These are phyloP conservation scores for Tardiomyces digboiensis DNA, from an alignment of 1,139 yeast genomes.

Conservation along the genomic window DNA sequence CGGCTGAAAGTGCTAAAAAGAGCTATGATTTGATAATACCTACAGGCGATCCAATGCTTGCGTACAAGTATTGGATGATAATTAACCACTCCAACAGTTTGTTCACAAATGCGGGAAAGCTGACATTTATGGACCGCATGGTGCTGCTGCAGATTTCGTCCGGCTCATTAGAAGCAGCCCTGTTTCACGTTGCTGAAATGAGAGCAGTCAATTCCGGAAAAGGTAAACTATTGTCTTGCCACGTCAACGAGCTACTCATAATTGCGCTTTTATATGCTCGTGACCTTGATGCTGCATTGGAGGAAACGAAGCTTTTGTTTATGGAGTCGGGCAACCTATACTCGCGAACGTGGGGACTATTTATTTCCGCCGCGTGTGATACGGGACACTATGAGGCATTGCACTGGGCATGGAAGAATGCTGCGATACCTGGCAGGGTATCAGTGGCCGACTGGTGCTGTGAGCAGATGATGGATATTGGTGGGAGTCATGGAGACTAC, in stretches of 20 bases:
- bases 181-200: not conserved
- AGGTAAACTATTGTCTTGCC: not conserved
- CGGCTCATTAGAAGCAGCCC: not conserved
- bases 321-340: conserved; percentile 10
- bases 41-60: not conserved
- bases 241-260: not conserved
- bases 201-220: not conserved
- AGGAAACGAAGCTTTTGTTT: not conserved
- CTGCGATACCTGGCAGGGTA: conserved; percentile 22
- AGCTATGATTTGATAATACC: not conserved
- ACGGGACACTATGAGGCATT: conserved; percentile 16
- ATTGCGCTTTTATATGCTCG: not conserved
- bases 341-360: conserved; percentile 27
- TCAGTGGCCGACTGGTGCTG: conserved; percentile 23
- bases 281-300: not conserved
- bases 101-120: not conserved
- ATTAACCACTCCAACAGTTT: not conserved
- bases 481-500: conserved; percentile 16
- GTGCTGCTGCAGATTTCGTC: not conserved
- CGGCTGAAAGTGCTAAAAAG: not conserved
- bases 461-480: conserved; percentile 18
- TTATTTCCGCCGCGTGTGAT: conserved; percentile 18
- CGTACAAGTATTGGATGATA: not conserved
- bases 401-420: conserved; percentile 21
- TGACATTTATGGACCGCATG: not conserved